Conservation (phyloP, 192 early-diverging fungal genomes). For the Podila verticillata region DNA sequence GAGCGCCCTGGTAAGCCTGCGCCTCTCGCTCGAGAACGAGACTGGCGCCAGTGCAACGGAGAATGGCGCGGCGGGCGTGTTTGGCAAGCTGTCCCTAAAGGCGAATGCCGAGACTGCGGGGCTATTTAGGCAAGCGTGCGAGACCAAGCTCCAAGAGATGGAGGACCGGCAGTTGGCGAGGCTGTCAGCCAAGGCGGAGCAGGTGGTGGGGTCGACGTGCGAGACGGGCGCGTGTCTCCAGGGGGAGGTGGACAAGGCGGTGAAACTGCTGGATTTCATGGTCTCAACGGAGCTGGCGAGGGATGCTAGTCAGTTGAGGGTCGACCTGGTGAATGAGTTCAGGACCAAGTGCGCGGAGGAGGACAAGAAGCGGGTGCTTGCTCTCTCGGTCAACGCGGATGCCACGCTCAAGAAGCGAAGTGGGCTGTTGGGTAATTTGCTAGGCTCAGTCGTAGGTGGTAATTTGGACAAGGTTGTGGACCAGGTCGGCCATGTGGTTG, state of each 20-base stretch:
- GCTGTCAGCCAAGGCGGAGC: background rate
- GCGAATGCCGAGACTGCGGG: background rate
- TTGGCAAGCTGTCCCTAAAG: background rate
- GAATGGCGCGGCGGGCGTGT: background rate
- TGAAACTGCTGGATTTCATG: constrained; percentile 17
- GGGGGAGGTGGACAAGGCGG: constrained; percentile 2
- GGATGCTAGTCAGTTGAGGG: background rate
- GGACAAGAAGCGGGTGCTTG: background rate
- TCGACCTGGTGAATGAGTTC: constrained; percentile 4
- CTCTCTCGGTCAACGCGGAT: background rate
- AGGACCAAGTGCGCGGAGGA: constrained; percentile 1
- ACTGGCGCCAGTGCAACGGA: background rate
- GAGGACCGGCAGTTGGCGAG: background rate
- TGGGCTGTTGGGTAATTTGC: constrained; percentile 1
- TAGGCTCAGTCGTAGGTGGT: background rate
- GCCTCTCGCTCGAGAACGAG: constrained; percentile 1
- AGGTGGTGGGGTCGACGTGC: background rate
- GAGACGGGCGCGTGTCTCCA: constrained; percentile 4
- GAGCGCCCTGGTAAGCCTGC: background rate
- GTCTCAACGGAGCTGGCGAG: constrained; percentile 15
- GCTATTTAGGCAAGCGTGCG: background rate
- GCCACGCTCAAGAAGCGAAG: constrained; percentile 4
- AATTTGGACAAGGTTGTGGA: constrained; percentile 2
- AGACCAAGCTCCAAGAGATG: background rate
- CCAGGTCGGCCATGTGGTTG: background rate